A percentile compares a stretch with the other conserved stretches of the same genome.
These are phyloP conservation scores for Scedosporium dehoogii DNA, from an alignment of 2,329 filamentous ascomycete genomes.

Conservation along the genomic window DNA sequence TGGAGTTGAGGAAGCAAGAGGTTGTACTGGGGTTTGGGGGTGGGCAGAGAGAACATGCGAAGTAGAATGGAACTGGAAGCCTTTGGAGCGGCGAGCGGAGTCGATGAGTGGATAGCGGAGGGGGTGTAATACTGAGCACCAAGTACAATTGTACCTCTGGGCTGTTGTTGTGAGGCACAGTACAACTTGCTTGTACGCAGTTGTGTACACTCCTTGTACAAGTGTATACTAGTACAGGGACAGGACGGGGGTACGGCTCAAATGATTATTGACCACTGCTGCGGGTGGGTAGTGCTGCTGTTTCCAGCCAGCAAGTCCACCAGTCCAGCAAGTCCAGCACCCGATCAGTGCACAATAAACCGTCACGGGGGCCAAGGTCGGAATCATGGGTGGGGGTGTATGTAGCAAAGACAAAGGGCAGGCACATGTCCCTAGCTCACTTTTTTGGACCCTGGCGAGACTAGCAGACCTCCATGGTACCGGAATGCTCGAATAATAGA, in stretches of 20 bases:
- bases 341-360: neutral
- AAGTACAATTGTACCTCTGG: no score
- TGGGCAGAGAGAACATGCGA: conserved; percentile 3
- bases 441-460: neutral
- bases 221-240: neutral
- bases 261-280: no score
- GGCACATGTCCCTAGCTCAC: neutral
- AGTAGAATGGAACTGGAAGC: neutral
- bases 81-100: neutral
- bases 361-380: neutral
- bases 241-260: no score
- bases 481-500: neutral
- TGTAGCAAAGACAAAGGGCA: neutral
- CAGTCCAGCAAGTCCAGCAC: neutral
- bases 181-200: no score
- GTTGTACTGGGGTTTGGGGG: conserved; percentile 6
- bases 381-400: neutral
- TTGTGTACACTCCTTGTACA: no score
- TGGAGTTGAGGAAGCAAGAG: conserved; percentile 1
- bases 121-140: neutral
- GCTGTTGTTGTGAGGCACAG: no score
- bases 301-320: neutral
- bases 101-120: neutral
- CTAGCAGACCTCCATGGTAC: neutral
- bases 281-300: no score